Base-by-base conservation (phyloP, 2,329 filamentous ascomycete species). In the Aspergillus flavus region DNA sequence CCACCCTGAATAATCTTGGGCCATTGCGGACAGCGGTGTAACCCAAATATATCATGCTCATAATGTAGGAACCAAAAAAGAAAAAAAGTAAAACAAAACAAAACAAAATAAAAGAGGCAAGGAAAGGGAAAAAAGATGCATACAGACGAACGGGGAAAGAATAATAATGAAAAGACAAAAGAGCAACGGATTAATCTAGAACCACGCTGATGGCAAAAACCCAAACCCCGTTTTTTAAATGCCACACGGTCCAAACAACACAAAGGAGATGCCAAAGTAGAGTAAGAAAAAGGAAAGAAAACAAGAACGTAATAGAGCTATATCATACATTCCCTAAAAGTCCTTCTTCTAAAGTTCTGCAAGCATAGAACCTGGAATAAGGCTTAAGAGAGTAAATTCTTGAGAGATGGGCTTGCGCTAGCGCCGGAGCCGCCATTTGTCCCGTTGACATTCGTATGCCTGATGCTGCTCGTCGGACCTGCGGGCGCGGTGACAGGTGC, bases 351-450 rank as follows among this genome's bases (percentile, higher is more conserved):
- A 36, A 21, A 11, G 28, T 54, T 34, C 30, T 12, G 50, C 16
- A 59, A 34, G 32, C 28, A 23, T 50, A 12, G 53, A 26, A 23
- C 23, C 43, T 41, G 14, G 9, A 45, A 57, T 30, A 23, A 10
- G 19, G 43, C 45, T 80, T 78, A 92, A 55, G 87, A 90, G 59
- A 94, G 83, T 56, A 94, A 77, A 71, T 94, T 93, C 69, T 89
- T 87, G 65, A 94, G 76, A 11, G 91, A 93, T 12, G 91, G 90
- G 72, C 89, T 93, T 19, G 91, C 90, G 71, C 91, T 93, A 4
- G 91, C 91, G n/a, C 90, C 90, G 57, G 78, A 77, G 36, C 72
- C 73, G 3, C 67, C 64, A 56, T 66, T 69, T 21, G 72, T 70
- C 21, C 71, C 74, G 55, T 73, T 75, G 50, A 69, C 68, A 11